Base-by-base conservation (phyloP, 208 protist species). In the Leishmania gerbilli region DNA sequence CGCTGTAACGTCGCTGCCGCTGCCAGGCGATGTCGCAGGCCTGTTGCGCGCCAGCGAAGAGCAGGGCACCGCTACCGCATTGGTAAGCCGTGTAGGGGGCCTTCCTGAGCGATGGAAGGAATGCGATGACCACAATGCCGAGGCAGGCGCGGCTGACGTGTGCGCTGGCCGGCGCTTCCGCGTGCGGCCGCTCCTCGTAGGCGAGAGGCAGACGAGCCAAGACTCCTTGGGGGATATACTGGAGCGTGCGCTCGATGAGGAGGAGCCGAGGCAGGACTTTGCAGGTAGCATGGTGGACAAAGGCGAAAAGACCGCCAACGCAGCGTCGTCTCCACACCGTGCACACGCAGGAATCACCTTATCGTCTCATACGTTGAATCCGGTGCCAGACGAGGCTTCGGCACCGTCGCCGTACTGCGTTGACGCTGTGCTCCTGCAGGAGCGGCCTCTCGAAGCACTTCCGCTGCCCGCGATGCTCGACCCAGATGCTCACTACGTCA, bases 401-500 rank as follows among this genome's bases (percentile, higher is more conserved):
- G 53, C 21, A 34, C 11, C 40, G 24, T 40, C 40, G 24, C 74
- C 13, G 56, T 19, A 45, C 24, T 37, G 74, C 21, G 24, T 21
- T 13, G 19, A 62, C 47, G 42, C 24, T 49, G 71, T 60, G 27
- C 27, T 47, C 11, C 68, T 81, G 58, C 75, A 74, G 21, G 69
- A 79, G n/a, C 71, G 55, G 40, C 13, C 37, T 56, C 56, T 47
- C 11, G 55, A 69, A 40, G 42, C 78, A 21, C 58, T 60, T 13
- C 2, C 71, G 4, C 79, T 95, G 58, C 91, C 90, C 11, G 74
- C 72, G 21, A 58, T 85, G 65, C 8, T 97, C 8, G 89, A 93
- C 67, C 72, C 68, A 2, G 45, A 91, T 40, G 68, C 75, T n/a
- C 81, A 91, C 68, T 89, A 84, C 37, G 89, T 96, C n/a, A 79